Evolutionary conservation across 1,284 basidiomycete genomes (phyloP), one percentile per base, ranked within the genome.

Genomic region (Xerocomus amazonicus): DNA sequence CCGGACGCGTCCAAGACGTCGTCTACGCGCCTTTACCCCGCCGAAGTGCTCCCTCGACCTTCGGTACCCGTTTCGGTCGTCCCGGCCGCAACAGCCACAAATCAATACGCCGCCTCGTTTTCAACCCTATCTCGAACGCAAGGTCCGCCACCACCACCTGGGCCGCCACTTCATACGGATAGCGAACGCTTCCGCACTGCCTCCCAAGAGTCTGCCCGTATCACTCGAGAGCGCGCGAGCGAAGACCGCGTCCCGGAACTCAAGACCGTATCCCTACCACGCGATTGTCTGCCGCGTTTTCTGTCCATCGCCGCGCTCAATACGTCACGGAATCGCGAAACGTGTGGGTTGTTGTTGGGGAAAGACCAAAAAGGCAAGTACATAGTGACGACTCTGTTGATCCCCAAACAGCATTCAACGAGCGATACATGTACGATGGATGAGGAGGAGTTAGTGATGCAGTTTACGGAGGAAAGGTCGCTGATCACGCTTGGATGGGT

Each of bases 401-500:
- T 95, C 23, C 92, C 92, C 12, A 84, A 81, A 65, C 92, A 95
- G 63, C 82, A 83, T 53, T 84, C 88, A 48, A 92, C 90, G 54
- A 81, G 84, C 53, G 89, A 95, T 70, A 91, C 88, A 32, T 95
- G 92, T 70, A 83, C 84, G 41, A 94, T 92, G 83, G 84, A 87
- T 50, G 84, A 88, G 62, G 92, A 95, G 59, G 91, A 93, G 63
- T 70, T 89, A 37, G 86, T 92, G n/a, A 69, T 92, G 65, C 77
- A 81, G 59, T 91, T 92, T 64, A 91, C 90, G 56, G 84, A 90
- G 65, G 79, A 83, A 60, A 70, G 86, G 50, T 79, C 78, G 53
- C 66, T 95, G 59, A 84, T 94, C 48, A 92, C 90, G 6, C 77
- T 96, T 43, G 92, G 92, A 51, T 95, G 92, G 92, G 89, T 91